Percentiles rank a stretch among this genome's conserved stretches.
phyloP scores from a whole-genome alignment of 805 yeast genomes.

The Ogataea nonfermentans region DNA sequence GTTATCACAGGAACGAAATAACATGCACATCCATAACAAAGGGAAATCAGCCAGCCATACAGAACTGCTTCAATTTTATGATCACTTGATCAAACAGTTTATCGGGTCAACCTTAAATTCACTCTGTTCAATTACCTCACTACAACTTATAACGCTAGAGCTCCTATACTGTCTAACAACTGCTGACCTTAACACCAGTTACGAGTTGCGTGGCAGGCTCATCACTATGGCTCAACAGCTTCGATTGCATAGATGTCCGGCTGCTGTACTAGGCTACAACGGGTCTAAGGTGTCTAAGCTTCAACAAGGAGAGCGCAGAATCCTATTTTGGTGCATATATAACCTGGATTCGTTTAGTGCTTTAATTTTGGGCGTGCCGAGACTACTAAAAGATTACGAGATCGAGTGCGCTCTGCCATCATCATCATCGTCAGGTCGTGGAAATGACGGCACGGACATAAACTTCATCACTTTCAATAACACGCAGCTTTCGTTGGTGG shows the following conservation, averaged over 20 bases:
- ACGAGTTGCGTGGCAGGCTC: constrained; percentile 71
- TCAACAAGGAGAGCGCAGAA: constrained; percentile 80
- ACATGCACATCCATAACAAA: constrained; percentile 14
- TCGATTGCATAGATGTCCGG: constrained; percentile 82
- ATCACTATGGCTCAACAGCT: constrained; percentile 83
- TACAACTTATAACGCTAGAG: constrained; percentile 68
- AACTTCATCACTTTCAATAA: constrained; percentile 61
- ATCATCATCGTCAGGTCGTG: constrained; percentile 23
- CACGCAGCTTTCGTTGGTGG: constrained; percentile 59
- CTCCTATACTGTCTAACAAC: constrained; percentile 67
- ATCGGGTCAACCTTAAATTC: constrained; percentile 59
- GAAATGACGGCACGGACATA: constrained; percentile 43
- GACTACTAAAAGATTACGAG: constrained; percentile 75
- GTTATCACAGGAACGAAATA: constrained; percentile 37
- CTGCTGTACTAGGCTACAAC: constrained; percentile 67
- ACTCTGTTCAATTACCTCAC: constrained; percentile 61
- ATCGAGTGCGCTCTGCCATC: constrained; percentile 86
- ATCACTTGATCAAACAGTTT: constrained; percentile 59
- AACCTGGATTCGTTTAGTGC: constrained; percentile 73
- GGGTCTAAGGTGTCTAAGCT: constrained; percentile 64
- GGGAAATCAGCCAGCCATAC: constrained; percentile 22
- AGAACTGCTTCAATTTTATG: constrained; percentile 49
- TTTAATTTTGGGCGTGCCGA: constrained; percentile 77
- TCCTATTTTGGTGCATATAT: constrained; percentile 82
- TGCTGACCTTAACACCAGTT: constrained; percentile 73